Evolutionary conservation across 345 rosid species (phyloP).

Genomic region (Lumnitzera littorea): DNA sequence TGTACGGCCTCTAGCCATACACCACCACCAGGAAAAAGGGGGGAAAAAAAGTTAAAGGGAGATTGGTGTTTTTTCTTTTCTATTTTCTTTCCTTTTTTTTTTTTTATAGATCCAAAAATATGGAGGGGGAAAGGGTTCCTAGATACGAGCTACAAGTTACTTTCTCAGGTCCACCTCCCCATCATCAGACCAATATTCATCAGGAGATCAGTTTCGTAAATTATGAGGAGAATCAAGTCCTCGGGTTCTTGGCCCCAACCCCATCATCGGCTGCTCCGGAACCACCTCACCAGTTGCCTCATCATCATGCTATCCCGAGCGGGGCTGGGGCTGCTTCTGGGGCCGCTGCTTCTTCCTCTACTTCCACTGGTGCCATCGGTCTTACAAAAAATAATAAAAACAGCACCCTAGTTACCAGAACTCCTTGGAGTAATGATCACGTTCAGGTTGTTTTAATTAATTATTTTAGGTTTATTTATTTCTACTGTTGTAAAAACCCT

Average conservation of each 20-base stretch:
- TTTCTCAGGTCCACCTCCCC: slow-evolving; percentile 46
- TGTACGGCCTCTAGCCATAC: background rate
- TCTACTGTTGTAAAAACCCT: too few species aligned
- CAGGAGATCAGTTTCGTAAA: slow-evolving; percentile 65
- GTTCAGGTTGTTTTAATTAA: slow-evolving; percentile 14
- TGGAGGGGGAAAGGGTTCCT: slow-evolving; percentile 46
- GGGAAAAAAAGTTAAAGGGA: too few species aligned
- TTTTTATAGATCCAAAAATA: slow-evolving; percentile 3
- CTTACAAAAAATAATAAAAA: slow-evolving; percentile 28
- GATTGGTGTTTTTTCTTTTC: too few species aligned
- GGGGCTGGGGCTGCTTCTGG: too few species aligned
- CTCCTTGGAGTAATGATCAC: slow-evolving; percentile 28
- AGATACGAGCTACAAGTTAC: slow-evolving; percentile 61
- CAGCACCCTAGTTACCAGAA: slow-evolving; percentile 13
- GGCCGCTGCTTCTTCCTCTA: background rate
- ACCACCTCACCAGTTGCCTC: background rate
- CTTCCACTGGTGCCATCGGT: slow-evolving; percentile 18
- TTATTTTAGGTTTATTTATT: background rate
- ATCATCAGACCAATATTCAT: slow-evolving; percentile 36
- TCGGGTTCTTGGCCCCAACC: slow-evolving; percentile 60
- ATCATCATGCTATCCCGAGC: too few species aligned
- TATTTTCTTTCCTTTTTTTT: too few species aligned
- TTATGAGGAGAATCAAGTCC: slow-evolving; percentile 65
- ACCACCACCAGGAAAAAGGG: too few species aligned
- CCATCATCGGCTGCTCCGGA: slow-evolving; percentile 10